A percentile compares a stretch with the other conserved stretches of the same genome.
These are phyloP conservation scores for Codiaeum variegatum DNA, from an alignment of 441 rosid genomes.

Conservation along the genomic window DNA sequence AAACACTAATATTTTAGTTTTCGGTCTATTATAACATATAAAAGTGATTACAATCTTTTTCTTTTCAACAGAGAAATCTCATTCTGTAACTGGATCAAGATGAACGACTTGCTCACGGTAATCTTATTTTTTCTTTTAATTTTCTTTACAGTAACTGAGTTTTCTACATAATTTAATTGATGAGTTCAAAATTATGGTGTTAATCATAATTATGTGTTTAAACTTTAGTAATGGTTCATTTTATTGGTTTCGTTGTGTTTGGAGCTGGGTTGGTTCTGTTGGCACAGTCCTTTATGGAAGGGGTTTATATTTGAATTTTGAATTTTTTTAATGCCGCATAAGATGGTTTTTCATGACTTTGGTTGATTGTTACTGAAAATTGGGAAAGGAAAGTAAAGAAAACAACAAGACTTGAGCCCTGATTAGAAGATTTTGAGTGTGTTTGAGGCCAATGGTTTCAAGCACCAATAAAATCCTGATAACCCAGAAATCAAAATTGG, in stretches of 20 bases:
- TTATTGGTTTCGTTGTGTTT: not conserved
- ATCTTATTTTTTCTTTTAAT: not conserved
- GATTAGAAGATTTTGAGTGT: not conserved
- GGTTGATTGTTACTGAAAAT: not conserved
- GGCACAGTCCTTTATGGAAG: not conserved
- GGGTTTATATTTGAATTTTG: slow-evolving; percentile 1
- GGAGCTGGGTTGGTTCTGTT: not conserved
- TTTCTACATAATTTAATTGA: not conserved
- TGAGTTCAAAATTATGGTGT: not conserved
- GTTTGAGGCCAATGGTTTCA: not conserved
- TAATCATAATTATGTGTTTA: slow-evolving; percentile 5
- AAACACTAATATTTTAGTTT: not conserved
- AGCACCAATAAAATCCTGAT: not conserved
- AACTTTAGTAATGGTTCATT: slow-evolving; percentile 1
- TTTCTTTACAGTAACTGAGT: not conserved
- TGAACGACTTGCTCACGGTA: slow-evolving; percentile 57
- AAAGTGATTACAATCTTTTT: no score
- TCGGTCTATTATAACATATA: no score
- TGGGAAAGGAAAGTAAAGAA: not conserved
- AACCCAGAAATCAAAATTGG: not conserved
- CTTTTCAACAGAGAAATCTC: not conserved
- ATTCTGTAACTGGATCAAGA: slow-evolving; percentile 21
- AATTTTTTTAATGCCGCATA: not conserved
- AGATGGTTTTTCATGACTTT: not conserved
- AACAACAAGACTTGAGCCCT: not conserved